phyloP scores from a whole-genome alignment of 2,329 filamentous ascomycete species.

The Fusarium caatingaense region DNA sequence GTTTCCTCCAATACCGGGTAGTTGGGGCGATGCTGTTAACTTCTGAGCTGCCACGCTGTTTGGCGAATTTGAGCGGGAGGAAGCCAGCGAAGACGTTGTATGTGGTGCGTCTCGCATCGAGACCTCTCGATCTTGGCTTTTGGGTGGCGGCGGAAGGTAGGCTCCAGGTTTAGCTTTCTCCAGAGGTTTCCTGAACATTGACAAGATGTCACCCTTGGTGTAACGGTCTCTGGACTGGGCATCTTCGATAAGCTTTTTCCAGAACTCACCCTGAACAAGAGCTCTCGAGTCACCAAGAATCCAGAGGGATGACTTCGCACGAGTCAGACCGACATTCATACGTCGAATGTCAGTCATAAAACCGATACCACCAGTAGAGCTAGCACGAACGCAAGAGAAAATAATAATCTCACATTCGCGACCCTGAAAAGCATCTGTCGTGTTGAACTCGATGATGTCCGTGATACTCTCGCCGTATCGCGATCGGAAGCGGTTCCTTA shows the following conservation, averaged over 20 bases:
- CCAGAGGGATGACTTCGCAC: slow-evolving; percentile 96
- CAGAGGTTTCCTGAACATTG: slow-evolving; percentile 60
- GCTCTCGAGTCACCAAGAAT: slow-evolving; percentile 93
- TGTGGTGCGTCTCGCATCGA: slow-evolving; percentile 38
- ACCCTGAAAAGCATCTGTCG: slow-evolving; percentile 97
- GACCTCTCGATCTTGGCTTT: slow-evolving; percentile 29
- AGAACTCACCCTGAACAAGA: slow-evolving; percentile 88
- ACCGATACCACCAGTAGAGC: slow-evolving; percentile 92
- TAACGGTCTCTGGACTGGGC: slow-evolving; percentile 80
- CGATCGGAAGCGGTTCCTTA: slow-evolving; percentile 78
- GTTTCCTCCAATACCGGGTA: slow-evolving; percentile 36
- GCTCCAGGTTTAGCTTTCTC: slow-evolving; percentile 49
- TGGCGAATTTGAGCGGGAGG: slow-evolving; percentile 30
- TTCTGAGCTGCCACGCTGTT: slow-evolving; percentile 5
- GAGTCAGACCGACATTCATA: slow-evolving; percentile 98
- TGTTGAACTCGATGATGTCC: slow-evolving; percentile 94
- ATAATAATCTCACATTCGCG: slow-evolving; percentile 98
- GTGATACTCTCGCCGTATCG: slow-evolving; percentile 80
- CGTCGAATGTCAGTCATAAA: slow-evolving; percentile 98
- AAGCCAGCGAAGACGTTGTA: slow-evolving; percentile 9
- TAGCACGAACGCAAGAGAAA: slow-evolving; percentile 96
- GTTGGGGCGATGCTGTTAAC: slow-evolving; percentile 15
- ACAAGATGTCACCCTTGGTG: slow-evolving; percentile 72
- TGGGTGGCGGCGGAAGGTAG: slow-evolving; percentile 27
- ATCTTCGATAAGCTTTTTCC: slow-evolving; percentile 87